Percentiles rank a stretch among this genome's conserved stretches.
Conservation (phyloP, 345 rosid species). For the Hevea brasiliensis region DNA sequence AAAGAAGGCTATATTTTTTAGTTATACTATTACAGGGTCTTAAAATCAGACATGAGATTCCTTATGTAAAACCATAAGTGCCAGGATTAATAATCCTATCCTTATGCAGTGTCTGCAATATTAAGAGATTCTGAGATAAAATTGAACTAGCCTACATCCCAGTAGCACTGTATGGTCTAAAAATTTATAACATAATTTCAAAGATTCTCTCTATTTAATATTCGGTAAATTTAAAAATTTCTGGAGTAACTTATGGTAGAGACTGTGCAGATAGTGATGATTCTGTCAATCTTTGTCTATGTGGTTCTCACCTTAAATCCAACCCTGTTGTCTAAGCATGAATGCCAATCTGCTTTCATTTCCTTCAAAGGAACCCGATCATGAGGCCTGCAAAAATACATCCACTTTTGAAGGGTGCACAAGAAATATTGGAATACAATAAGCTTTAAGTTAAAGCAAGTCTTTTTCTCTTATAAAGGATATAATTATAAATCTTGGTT, state of each 20-base stretch:
- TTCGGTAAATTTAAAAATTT: background rate
- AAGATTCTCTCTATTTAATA: background rate
- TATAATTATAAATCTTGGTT: background rate
- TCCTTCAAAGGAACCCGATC: conserved; percentile 82
- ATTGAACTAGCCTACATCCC: background rate
- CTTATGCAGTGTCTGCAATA: background rate
- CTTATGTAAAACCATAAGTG: background rate
- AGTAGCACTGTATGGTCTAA: background rate
- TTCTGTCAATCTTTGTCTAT: conserved; percentile 7
- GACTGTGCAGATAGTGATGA: background rate
- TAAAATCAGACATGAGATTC: background rate
- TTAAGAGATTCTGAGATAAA: background rate
- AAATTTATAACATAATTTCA: background rate
- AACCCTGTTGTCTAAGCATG: conserved; percentile 79
- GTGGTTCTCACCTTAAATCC: conserved; percentile 77
- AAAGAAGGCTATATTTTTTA: background rate
- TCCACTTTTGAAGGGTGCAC: conserved; percentile 3
- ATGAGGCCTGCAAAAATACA: conserved; percentile 65
- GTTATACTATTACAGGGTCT: background rate
- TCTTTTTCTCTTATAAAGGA: background rate
- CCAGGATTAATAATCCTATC: background rate
- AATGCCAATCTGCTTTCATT: conserved; percentile 94
- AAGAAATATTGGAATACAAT: background rate
- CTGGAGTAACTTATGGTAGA: background rate
- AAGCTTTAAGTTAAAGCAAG: background rate